Evolutionary conservation across 2,329 filamentous ascomycete genomes (phyloP), one percentile per base, ranked within the genome.

Genomic region (Dothiorella sarmentorum): DNA sequence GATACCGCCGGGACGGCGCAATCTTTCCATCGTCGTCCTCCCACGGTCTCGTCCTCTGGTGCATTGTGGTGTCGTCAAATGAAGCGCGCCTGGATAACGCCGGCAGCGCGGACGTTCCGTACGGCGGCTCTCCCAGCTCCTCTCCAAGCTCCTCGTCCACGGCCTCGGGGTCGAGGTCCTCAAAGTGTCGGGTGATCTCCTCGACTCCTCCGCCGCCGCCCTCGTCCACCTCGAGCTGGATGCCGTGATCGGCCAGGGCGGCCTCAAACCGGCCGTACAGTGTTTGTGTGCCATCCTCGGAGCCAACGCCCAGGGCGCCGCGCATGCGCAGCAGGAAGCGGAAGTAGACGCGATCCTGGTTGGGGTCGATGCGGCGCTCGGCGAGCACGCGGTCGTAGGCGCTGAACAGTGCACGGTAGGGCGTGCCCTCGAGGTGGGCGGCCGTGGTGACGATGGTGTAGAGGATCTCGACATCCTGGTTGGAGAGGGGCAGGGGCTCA

Each of bases 361-460:
- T 85, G n/a, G 85, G 81, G 60, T 90, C 82, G 63, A 90, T 77
- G 57, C 85, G 87, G 76, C 89, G 78, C 63, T 85, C 78, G 4
- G 83, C 83, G n/a, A 96, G 82, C 40, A 92, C 80, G 58, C 84
- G 80, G 68, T 94, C 88, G 69, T 95, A 95, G 27, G 90, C 90
- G 56, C 82, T 81, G 73, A 95, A 95, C 17, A 96, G 81, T 9
- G 90, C 90, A 68, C 86, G 85, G 60, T 88, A 90, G 3, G 89
- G 86, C 20, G 88, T n/a, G 58, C 83, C 82, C 1, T 84, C 79
- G 27, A 89, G 80, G 38, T 82, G 77, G 74, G 92, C 85, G 42
- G 90, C 91, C 65, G 82, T 80, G 61, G 80, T 78, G 67, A 95
- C 86, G 67, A 96, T 89, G 60, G 88, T 81, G 73, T 91, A 88